A percentile compares a stretch with the other conserved stretches of the same genome.
Evolutionary conservation across 352 stramenopile species (phyloP).

Genomic region (Globisporangium solare): DNA sequence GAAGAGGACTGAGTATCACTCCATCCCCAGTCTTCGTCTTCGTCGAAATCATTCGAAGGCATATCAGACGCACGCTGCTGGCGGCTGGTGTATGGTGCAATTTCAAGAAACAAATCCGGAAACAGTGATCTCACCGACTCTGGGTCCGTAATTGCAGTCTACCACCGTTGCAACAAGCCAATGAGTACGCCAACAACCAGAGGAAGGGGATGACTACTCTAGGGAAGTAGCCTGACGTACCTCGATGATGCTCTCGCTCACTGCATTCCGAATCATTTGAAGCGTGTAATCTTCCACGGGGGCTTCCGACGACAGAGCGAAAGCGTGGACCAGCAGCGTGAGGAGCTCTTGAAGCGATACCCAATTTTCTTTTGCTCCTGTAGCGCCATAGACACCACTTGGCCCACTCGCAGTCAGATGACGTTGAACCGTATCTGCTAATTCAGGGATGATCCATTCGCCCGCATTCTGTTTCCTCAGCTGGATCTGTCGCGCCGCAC

Average conservation of each 20-base stretch:
- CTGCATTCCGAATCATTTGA: conserved; percentile 55
- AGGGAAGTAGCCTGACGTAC: conserved; percentile 20
- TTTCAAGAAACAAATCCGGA: conserved; percentile 26
- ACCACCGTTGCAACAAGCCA: background rate
- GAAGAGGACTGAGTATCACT: conserved; percentile 23
- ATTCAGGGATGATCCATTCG: conserved; percentile 72
- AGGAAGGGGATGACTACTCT: background rate
- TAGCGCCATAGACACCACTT: background rate
- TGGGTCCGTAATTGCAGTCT: conserved; percentile 24
- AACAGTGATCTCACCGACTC: conserved; percentile 22
- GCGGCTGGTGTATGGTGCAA: conserved; percentile 22
- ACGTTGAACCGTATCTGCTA: conserved; percentile 58
- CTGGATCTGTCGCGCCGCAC: conserved; percentile 41
- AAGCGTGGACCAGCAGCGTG: conserved; percentile 57
- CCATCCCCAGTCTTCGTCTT: conserved; percentile 66
- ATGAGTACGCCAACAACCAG: background rate
- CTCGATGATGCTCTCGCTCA: conserved; percentile 43
- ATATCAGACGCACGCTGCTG: background rate
- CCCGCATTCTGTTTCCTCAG: conserved; percentile 34
- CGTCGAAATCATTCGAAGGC: conserved; percentile 10
- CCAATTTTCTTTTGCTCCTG: conserved; percentile 14
- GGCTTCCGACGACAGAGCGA: conserved; percentile 42
- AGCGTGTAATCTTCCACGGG: conserved; percentile 61
- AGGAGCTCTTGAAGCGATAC: conserved; percentile 43
- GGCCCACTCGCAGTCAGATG: conserved; percentile 18